These are phyloP conservation scores for Fusarium sp. DNA, from an alignment of 2,329 filamentous ascomycete species.

Conservation along the genomic window DNA sequence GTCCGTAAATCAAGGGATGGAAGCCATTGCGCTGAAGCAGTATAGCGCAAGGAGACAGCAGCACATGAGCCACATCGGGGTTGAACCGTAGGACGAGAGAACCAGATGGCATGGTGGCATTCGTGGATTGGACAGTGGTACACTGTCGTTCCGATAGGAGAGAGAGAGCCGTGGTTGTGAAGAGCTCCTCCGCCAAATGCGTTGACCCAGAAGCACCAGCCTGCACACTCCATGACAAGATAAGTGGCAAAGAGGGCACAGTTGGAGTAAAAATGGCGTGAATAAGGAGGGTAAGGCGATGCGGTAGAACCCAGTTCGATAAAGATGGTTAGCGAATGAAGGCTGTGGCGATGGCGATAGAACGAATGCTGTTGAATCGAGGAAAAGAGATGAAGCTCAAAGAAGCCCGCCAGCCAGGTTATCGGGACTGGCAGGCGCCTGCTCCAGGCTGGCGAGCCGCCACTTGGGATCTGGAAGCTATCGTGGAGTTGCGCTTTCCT, in stretches of 20 bases:
- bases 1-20: constrained; percentile 27
- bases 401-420: constrained; percentile 22
- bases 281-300: not conserved
- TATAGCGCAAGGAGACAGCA: constrained; percentile 42
- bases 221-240: constrained; percentile 39
- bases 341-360: not conserved
- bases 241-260: not conserved
- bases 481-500: constrained; percentile 6
- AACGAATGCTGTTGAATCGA: not conserved
- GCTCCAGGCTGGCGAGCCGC: constrained; percentile 11
- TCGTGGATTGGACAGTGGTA: constrained; percentile 49
- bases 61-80: constrained; percentile 52
- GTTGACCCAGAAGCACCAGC: constrained; percentile 39
- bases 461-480: constrained; percentile 21
- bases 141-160: constrained; percentile 39
- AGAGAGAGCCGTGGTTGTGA: constrained; percentile 31
- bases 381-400: not conserved
- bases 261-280: not conserved
- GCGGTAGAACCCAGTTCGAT: not conserved
- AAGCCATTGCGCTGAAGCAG: constrained; percentile 36
- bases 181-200: constrained; percentile 5
- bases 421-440: constrained; percentile 8
- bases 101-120: constrained; percentile 44
- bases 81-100: constrained; percentile 27
- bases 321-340: constrained; percentile 6